phyloP scores from a whole-genome alignment of 495 filamentous ascomycete species.

The Tuber calosporum region DNA sequence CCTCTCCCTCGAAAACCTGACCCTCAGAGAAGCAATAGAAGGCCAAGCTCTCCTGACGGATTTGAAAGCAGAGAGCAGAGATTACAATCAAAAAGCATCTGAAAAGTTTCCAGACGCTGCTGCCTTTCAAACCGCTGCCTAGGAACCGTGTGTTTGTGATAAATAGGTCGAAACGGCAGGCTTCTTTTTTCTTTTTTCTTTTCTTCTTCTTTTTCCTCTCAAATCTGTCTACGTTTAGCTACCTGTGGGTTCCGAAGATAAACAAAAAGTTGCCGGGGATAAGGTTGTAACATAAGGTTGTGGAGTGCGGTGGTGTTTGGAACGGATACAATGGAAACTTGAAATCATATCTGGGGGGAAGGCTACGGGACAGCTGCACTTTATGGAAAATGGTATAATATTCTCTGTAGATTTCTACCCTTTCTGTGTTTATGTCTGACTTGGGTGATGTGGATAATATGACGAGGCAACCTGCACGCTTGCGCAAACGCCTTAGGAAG shows the following conservation, averaged over 20 bases:
- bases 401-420: neutral
- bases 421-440: neutral
- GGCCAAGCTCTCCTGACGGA: constrained; percentile 55
- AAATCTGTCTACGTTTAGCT: neutral
- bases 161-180: neutral
- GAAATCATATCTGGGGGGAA: neutral
- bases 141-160: neutral
- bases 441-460: neutral
- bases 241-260: neutral
- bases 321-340: neutral
- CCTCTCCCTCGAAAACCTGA: constrained; percentile 51
- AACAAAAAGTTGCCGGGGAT: neutral
- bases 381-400: neutral
- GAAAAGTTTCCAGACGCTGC: constrained; percentile 56
- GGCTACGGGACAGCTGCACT: neutral
- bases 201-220: neutral
- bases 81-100: constrained; percentile 59
- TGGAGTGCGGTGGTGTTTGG: constrained; percentile 2
- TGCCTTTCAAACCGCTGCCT: constrained; percentile 6
- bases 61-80: constrained; percentile 53
- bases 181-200: neutral
- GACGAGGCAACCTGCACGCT: neutral
- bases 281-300: constrained; percentile 3
- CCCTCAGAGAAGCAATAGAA: constrained; percentile 55
- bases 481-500: neutral